These are phyloP conservation scores for Neonectria hederae DNA, from an alignment of 2,329 filamentous ascomycete species.

Conservation along the genomic window DNA sequence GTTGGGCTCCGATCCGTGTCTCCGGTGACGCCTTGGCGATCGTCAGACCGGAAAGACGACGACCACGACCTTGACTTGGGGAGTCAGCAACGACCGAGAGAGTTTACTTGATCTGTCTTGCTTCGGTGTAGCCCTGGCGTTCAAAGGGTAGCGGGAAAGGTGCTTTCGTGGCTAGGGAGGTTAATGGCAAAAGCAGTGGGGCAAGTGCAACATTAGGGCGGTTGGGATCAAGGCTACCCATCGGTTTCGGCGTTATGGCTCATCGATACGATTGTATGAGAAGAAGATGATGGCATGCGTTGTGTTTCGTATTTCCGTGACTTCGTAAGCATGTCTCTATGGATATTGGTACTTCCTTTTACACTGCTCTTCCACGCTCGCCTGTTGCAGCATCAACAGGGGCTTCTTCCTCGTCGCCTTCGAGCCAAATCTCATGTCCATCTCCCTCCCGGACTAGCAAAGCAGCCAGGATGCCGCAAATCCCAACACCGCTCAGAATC, in stretches of 20 bases:
- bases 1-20: constrained; percentile 43
- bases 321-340: neutral
- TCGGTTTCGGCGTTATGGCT: constrained; percentile 1
- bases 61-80: constrained; percentile 47
- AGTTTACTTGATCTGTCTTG: constrained; percentile 41
- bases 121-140: constrained; percentile 30
- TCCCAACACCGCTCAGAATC: constrained; percentile 60
- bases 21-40: constrained; percentile 43
- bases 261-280: constrained; percentile 7
- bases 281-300: neutral
- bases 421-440: constrained; percentile 72
- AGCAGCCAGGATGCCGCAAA: constrained; percentile 60
- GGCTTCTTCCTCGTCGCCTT: constrained; percentile 63
- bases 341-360: neutral
- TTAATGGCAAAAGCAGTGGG: constrained; percentile 2
- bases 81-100: constrained; percentile 45
- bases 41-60: constrained; percentile 39
- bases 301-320: neutral
- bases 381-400: neutral
- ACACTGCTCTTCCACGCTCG: neutral
- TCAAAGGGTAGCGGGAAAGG: constrained; percentile 16
- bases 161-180: neutral
- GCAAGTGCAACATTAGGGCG: neutral
- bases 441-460: constrained; percentile 68
- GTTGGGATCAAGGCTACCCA: neutral